These are phyloP conservation scores for Ampelomyces quisqualis DNA, from an alignment of 2,329 filamentous ascomycete species.

Conservation along the genomic window DNA sequence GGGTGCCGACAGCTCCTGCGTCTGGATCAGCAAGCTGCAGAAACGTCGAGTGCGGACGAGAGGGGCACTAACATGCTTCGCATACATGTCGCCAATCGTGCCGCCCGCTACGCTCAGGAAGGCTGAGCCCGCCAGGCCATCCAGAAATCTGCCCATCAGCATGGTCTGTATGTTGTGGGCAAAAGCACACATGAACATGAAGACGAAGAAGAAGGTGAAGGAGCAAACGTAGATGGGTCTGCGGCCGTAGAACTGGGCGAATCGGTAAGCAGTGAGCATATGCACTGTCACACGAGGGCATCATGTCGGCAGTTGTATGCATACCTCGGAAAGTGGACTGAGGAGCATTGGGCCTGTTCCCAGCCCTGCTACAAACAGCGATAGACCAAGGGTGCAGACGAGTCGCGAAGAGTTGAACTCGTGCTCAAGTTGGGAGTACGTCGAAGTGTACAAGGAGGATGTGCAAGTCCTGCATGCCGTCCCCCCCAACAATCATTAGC, in stretches of 20 bases:
- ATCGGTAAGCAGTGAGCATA: constrained; percentile 4
- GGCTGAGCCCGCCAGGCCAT: constrained; percentile 66
- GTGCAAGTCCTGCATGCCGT: constrained; percentile 74
- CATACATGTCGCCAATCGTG: constrained; percentile 70
- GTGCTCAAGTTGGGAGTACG: constrained; percentile 72
- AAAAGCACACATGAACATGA: constrained; percentile 77
- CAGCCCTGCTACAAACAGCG: constrained; percentile 78
- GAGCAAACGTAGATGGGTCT: constrained; percentile 76
- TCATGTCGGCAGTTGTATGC: constrained; percentile 8
- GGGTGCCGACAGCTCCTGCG: constrained; percentile 66
- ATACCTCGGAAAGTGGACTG: constrained; percentile 53
- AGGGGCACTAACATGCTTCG: constrained; percentile 36
- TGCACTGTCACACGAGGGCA: not conserved
- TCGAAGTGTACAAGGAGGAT: constrained; percentile 85
- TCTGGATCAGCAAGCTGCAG: constrained; percentile 15
- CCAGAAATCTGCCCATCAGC: constrained; percentile 74
- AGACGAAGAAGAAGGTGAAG: constrained; percentile 73
- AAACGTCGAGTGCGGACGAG: no score
- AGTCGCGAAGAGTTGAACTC: constrained; percentile 72
- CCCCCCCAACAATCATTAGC: constrained; percentile 8
- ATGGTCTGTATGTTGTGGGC: constrained; percentile 80
- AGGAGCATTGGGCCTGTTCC: constrained; percentile 59
- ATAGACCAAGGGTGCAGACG: constrained; percentile 77
- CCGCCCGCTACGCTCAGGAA: constrained; percentile 73
- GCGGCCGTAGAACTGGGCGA: constrained; percentile 73